A percentile compares a stretch with the other conserved stretches of the same genome.
These are phyloP conservation scores for Salmacisia buchloeana DNA, from an alignment of 1,284 basidiomycete genomes.

Conservation along the genomic window DNA sequence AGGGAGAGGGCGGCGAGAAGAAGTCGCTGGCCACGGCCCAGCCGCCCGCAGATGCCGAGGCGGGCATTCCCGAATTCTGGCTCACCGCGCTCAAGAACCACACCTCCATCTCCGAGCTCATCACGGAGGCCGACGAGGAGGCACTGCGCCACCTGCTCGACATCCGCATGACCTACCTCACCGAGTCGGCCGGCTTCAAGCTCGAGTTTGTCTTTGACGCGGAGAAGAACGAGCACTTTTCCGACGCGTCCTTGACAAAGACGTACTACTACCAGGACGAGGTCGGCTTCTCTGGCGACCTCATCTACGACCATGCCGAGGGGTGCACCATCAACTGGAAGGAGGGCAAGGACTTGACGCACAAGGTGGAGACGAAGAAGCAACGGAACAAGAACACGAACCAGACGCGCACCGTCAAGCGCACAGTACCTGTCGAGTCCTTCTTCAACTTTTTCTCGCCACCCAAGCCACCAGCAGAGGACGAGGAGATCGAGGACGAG, in stretches of 20 bases:
- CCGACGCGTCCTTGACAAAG: slow-evolving; percentile 78
- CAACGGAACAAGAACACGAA: slow-evolving; percentile 77
- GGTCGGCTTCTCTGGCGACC: slow-evolving; percentile 88
- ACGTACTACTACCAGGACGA: slow-evolving; percentile 89
- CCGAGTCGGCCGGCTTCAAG: slow-evolving; percentile 78
- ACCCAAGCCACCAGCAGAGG: slow-evolving; percentile 42
- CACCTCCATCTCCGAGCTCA: slow-evolving; percentile 74
- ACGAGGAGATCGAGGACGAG: slow-evolving; percentile 21
- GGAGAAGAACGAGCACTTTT: slow-evolving; percentile 74
- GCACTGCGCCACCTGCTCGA: slow-evolving; percentile 65
- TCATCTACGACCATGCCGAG: slow-evolving; percentile 86
- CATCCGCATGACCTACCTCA: slow-evolving; percentile 65
- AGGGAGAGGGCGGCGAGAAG: slow-evolving; percentile 41
- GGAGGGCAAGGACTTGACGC: slow-evolving; percentile 94
- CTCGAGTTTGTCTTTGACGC: slow-evolving; percentile 70
- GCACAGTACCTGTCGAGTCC: slow-evolving; percentile 47
- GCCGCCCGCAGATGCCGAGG: slow-evolving; percentile 51
- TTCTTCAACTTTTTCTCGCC: slow-evolving; percentile 52
- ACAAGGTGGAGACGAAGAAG: slow-evolving; percentile 97
- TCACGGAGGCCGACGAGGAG: slow-evolving; percentile 84
- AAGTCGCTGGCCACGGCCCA: slow-evolving; percentile 52
- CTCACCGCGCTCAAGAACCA: slow-evolving; percentile 92
- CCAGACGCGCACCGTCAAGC: slow-evolving; percentile 50
- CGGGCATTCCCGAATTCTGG: slow-evolving; percentile 93
- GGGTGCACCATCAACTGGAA: slow-evolving; percentile 93